These are phyloP conservation scores for Claviceps citrina DNA, from an alignment of 2,329 filamentous ascomycete species.

Conservation along the genomic window DNA sequence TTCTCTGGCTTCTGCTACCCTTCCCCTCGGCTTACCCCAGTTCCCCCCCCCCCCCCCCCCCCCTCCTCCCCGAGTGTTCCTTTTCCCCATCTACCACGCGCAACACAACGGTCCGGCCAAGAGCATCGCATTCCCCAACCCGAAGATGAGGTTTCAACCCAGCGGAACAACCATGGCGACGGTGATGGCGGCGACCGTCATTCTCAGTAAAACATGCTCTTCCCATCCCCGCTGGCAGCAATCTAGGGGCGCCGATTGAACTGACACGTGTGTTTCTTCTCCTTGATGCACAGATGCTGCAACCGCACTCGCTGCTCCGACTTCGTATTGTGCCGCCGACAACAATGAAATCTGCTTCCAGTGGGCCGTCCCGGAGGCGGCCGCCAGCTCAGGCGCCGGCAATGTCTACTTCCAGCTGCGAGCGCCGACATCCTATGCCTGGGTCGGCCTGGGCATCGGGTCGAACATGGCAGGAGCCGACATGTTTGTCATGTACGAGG, in stretches of 20 bases:
- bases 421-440: slow-evolving; percentile 36
- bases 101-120: too few relatives aligned
- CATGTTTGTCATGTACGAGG: slow-evolving; percentile 48
- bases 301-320: slow-evolving; percentile 13
- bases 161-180: neutral
- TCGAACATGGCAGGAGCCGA: slow-evolving; percentile 37
- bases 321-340: slow-evolving; percentile 25
- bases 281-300: slow-evolving; percentile 9
- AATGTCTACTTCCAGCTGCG: slow-evolving; percentile 42
- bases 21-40: too few relatives aligned
- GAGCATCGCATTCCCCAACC: too few relatives aligned
- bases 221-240: too few relatives aligned
- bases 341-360: slow-evolving; percentile 34
- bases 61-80: too few relatives aligned
- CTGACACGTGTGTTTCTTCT: neutral
- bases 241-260: neutral
- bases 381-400: slow-evolving; percentile 31
- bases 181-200: too few relatives aligned
- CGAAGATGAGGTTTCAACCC: too few relatives aligned
- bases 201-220: neutral
- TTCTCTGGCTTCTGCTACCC: too few relatives aligned
- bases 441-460: slow-evolving; percentile 46
- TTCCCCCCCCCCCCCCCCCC: too few relatives aligned
- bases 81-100: too few relatives aligned
- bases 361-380: slow-evolving; percentile 37